These are phyloP conservation scores for Lachnellula subtilissima DNA, from an alignment of 2,329 filamentous ascomycete genomes.

Conservation along the genomic window DNA sequence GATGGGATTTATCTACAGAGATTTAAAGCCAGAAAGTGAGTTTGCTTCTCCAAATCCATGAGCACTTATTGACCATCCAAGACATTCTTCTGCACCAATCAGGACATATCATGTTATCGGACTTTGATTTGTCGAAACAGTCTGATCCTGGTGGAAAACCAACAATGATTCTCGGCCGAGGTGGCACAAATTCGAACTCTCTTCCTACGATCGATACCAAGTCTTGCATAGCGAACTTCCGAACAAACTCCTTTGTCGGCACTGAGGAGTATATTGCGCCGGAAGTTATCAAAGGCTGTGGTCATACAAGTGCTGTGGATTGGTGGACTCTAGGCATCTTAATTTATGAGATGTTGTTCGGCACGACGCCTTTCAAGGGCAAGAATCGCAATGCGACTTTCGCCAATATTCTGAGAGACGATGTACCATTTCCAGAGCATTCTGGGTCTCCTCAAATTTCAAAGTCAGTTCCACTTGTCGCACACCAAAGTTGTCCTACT, in stretches of 20 bases:
- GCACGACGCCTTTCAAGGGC: slow-evolving; percentile 97
- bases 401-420: slow-evolving; percentile 92
- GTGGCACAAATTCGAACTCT: slow-evolving; percentile 78
- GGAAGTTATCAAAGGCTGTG: slow-evolving; percentile 97
- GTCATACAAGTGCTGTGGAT: slow-evolving; percentile 96
- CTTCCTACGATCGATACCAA: slow-evolving; percentile 97
- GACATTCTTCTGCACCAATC: slow-evolving; percentile 97
- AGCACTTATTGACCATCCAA: slow-evolving; percentile 41
- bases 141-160: slow-evolving; percentile 93
- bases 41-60: slow-evolving; percentile 22
- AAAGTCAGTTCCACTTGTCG: slow-evolving; percentile 60
- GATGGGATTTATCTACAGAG: slow-evolving; percentile 99
- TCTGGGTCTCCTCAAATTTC: slow-evolving; percentile 79
- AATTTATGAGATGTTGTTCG: slow-evolving; percentile 98
- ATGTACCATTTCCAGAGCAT: slow-evolving; percentile 93
- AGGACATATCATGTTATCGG: slow-evolving; percentile 99
- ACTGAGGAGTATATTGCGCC: slow-evolving; percentile 99
- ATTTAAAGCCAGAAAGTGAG: slow-evolving; percentile 94
- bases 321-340: slow-evolving; percentile 99
- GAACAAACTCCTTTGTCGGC: slow-evolving; percentile 96
- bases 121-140: slow-evolving; percentile 98
- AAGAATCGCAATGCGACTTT: slow-evolving; percentile 99
- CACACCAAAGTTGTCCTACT: slow-evolving; percentile 22
- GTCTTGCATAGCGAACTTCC: slow-evolving; percentile 96
- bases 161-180: slow-evolving; percentile 88